These are phyloP conservation scores for Exobasidium cylindrosporum DNA, from an alignment of 1,284 basidiomycete genomes.

Conservation along the genomic window DNA sequence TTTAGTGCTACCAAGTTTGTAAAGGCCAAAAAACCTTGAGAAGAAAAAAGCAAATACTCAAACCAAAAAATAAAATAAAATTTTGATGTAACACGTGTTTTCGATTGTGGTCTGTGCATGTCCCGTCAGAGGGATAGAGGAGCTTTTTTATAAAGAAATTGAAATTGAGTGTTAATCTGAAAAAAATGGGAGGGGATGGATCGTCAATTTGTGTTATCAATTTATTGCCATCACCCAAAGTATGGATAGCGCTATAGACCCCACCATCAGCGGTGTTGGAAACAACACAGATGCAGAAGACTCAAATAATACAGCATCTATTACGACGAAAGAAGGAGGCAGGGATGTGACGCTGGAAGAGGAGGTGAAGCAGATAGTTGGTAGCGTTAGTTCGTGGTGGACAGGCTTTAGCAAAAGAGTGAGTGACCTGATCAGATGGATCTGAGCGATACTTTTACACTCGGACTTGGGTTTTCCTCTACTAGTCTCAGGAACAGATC, in stretches of 20 bases:
- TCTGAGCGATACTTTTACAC: neutral
- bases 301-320: neutral
- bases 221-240: too few species aligned
- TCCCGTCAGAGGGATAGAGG: too few species aligned
- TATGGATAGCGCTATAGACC: neutral
- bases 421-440: constrained; percentile 5
- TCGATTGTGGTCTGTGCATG: neutral
- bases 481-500: constrained; percentile 34
- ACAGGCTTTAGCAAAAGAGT: constrained; percentile 42
- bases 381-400: constrained; percentile 50
- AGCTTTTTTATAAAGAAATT: too few species aligned
- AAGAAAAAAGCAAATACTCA: neutral
- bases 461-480: too few species aligned
- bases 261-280: neutral
- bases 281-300: neutral
- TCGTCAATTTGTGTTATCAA: too few species aligned
- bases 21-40: too few species aligned
- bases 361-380: constrained; percentile 43
- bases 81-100: constrained; percentile 3
- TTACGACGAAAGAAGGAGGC: neutral
- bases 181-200: too few species aligned
- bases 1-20: too few species aligned
- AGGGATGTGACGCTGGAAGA: constrained; percentile 31
- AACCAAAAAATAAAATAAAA: constrained; percentile 2
- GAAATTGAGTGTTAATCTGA: too few species aligned